Evolutionary conservation across 1,284 basidiomycete genomes (phyloP).

Genomic region (Trichosporon sp.): DNA sequence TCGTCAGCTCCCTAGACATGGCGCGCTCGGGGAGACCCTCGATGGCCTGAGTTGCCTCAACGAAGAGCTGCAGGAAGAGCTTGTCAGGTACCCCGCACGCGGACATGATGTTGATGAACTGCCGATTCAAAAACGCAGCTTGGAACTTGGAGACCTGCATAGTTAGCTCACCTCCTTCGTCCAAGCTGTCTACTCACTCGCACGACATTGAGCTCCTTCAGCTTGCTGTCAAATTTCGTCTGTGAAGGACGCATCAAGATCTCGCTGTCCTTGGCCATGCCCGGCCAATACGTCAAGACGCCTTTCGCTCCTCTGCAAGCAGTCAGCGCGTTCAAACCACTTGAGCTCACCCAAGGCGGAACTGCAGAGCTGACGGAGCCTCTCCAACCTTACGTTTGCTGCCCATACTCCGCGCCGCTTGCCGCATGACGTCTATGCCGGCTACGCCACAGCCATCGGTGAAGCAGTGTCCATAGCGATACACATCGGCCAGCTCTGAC

Average conservation of each 20-base stretch:
- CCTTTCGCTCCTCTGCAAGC: slow-evolving; percentile 46
- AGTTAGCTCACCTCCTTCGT: not conserved
- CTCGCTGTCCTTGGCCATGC: slow-evolving; percentile 27
- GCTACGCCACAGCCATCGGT: slow-evolving; percentile 48
- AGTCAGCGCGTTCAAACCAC: not conserved
- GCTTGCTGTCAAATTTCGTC: slow-evolving; percentile 43
- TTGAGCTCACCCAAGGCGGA: slow-evolving; percentile 40
- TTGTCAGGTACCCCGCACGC: slow-evolving; percentile 40
- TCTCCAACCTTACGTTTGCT: slow-evolving; percentile 26
- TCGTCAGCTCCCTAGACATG: slow-evolving; percentile 12
- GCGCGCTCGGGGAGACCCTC: slow-evolving; percentile 35
- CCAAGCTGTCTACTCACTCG: slow-evolving; percentile 25
- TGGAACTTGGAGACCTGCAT: slow-evolving; percentile 45
- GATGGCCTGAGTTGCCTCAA: slow-evolving; percentile 31
- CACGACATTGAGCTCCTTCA: slow-evolving; percentile 41
- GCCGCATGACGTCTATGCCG: slow-evolving; percentile 34
- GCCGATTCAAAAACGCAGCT: slow-evolving; percentile 47
- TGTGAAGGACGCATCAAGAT: slow-evolving; percentile 41
- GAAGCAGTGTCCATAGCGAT: slow-evolving; percentile 35
- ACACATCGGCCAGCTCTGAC: slow-evolving; percentile 8
- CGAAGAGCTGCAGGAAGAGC: slow-evolving; percentile 41
- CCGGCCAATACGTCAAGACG: slow-evolving; percentile 44
- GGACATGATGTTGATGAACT: slow-evolving; percentile 49
- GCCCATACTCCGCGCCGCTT: slow-evolving; percentile 40
- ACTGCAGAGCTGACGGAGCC: slow-evolving; percentile 46